Conservation (phyloP, 306 rosid genomes). For the Acmispon strigosus region DNA sequence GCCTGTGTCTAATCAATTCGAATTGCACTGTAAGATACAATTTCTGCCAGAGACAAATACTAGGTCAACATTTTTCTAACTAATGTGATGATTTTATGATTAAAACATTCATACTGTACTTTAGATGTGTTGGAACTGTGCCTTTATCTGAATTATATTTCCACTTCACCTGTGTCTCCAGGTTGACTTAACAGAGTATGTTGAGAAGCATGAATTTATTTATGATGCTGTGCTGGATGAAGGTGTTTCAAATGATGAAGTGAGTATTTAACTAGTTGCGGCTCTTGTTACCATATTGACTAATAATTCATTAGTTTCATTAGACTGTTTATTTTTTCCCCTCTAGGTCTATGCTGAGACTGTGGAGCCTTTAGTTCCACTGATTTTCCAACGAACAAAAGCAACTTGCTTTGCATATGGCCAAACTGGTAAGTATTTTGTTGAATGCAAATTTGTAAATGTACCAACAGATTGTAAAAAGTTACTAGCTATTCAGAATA, state of each 20-base stretch:
- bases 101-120: background rate
- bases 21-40: background rate
- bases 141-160: constrained; percentile 8
- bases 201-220: constrained; percentile 65
- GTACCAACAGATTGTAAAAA: background rate
- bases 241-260: constrained; percentile 73
- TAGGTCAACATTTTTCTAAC: constrained; percentile 6
- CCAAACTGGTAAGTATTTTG: constrained; percentile 64
- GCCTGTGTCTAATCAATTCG: constrained; percentile 16
- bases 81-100: background rate
- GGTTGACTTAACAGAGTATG: constrained; percentile 82
- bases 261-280: constrained; percentile 28
- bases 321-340: background rate
- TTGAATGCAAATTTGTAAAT: constrained; percentile 8
- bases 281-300: constrained; percentile 5
- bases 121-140: background rate
- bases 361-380: constrained; percentile 73
- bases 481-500: background rate
- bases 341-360: constrained; percentile 66
- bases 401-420: constrained; percentile 94
- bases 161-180: constrained; percentile 29
- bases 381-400: constrained; percentile 72
- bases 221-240: constrained; percentile 76
- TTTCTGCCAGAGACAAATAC: background rate
- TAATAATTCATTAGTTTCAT: constrained; percentile 15